Conservation (phyloP, 2,329 filamentous ascomycete genomes). For the Fusarium incarnatum region DNA sequence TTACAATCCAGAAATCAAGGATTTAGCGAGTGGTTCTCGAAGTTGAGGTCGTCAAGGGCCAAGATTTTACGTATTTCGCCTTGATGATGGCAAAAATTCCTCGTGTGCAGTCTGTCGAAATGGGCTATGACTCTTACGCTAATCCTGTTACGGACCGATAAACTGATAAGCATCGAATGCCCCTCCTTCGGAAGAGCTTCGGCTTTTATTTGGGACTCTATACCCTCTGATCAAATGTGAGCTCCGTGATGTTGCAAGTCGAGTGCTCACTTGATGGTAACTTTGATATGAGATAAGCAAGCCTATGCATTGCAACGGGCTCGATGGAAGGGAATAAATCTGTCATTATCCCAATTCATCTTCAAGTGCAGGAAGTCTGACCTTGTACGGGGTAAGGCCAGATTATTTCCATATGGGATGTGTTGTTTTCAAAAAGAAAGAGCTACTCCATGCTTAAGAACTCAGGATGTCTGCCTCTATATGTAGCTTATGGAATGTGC, state of each 20-base stretch:
- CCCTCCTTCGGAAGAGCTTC: slow-evolving; percentile 51
- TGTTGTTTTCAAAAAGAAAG: not conserved
- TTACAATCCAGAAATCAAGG: slow-evolving; percentile 33
- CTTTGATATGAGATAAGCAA: not conserved
- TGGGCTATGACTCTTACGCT: slow-evolving; percentile 56
- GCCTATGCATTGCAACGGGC: not conserved
- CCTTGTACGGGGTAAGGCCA: not conserved
- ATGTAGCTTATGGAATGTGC: not conserved
- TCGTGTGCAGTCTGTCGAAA: slow-evolving; percentile 54
- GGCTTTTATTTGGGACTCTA: slow-evolving; percentile 21
- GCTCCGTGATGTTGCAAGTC: not conserved
- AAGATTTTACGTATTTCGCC: slow-evolving; percentile 50
- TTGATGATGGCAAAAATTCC: slow-evolving; percentile 57
- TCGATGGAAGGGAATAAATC: not conserved
- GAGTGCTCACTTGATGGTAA: not conserved
- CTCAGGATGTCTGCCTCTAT: not conserved
- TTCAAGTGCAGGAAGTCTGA: not conserved
- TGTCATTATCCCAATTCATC: not conserved
- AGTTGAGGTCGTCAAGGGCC: slow-evolving; percentile 35
- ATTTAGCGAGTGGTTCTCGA: slow-evolving; percentile 31
- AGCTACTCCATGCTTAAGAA: not conserved
- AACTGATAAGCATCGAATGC: slow-evolving; percentile 53
- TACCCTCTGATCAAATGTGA: not conserved
- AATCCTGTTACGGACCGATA: slow-evolving; percentile 53
- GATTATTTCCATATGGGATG: not conserved